Evolutionary conservation across 2,329 filamentous ascomycete species (phyloP).

Genomic region (Albophoma yamanashiensis): DNA sequence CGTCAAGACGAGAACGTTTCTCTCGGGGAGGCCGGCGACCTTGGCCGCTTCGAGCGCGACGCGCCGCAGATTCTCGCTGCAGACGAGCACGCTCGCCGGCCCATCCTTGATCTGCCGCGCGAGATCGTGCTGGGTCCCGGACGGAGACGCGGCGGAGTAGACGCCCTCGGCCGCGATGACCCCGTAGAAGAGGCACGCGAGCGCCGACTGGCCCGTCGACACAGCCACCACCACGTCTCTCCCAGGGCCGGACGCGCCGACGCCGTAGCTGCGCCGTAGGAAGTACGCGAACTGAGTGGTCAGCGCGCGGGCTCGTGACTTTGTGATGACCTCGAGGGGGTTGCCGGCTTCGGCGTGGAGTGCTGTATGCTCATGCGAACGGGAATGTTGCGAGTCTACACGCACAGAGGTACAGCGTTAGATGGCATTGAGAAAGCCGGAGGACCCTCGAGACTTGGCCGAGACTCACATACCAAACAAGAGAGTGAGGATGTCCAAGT

Average conservation of each 20-base stretch:
- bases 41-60: constrained; percentile 37
- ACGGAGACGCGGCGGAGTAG: constrained; percentile 42
- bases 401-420: no score
- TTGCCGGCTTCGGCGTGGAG: constrained; percentile 48
- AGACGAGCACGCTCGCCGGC: constrained; percentile 27
- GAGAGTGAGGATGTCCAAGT: constrained; percentile 30
- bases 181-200: constrained; percentile 42
- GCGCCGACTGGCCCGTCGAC: constrained; percentile 43
- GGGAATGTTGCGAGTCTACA: constrained; percentile 23
- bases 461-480: constrained; percentile 25
- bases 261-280: constrained; percentile 38
- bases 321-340: constrained; percentile 42
- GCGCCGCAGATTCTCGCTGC: constrained; percentile 34
- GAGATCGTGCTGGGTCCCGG: constrained; percentile 39
- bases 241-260: constrained; percentile 36
- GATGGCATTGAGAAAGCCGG: background rate
- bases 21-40: constrained; percentile 28
- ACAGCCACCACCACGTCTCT: constrained; percentile 46
- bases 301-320: constrained; percentile 33
- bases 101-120: constrained; percentile 31
- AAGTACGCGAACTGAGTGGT: constrained; percentile 43
- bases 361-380: constrained; percentile 33
- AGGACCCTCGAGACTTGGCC: background rate
- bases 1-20: constrained; percentile 39
- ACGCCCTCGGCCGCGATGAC: constrained; percentile 49